Evolutionary conservation across 2,329 filamentous ascomycete species (phyloP).

Genomic region (Verticillium alfalfae): DNA sequence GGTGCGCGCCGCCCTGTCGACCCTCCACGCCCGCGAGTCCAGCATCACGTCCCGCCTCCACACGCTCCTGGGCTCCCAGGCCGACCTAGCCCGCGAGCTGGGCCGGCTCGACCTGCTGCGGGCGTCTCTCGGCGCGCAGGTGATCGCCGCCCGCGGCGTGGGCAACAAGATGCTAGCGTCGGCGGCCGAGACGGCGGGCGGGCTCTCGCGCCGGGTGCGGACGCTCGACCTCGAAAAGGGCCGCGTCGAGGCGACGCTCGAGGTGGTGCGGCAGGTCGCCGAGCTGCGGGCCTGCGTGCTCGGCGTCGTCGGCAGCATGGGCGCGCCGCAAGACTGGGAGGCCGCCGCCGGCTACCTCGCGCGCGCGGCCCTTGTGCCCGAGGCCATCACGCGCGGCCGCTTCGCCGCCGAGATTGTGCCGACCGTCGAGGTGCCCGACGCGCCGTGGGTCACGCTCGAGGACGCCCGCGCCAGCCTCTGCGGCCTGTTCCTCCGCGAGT

Average conservation of each 20-base stretch:
- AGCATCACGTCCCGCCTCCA: conserved; percentile 70
- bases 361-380: conserved; percentile 74
- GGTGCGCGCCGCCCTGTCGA: conserved; percentile 69
- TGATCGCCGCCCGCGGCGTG: conserved; percentile 74
- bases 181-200: conserved; percentile 77
- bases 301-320: conserved; percentile 93
- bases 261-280: conserved; percentile 91
- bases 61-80: conserved; percentile 72
- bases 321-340: conserved; percentile 97
- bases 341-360: conserved; percentile 86
- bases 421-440: conserved; percentile 90
- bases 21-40: conserved; percentile 72
- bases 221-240: conserved; percentile 86
- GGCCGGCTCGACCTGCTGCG: conserved; percentile 83
- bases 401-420: conserved; percentile 93
- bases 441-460: conserved; percentile 81
- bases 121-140: conserved; percentile 81
- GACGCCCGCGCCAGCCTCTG: conserved; percentile 86
- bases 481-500: conserved; percentile 85
- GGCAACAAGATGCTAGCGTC: conserved; percentile 86
- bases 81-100: conserved; percentile 81
- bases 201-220: conserved; percentile 82
- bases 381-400: conserved; percentile 71
- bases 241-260: conserved; percentile 81
- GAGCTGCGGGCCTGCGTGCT: conserved; percentile 96